A percentile compares a stretch with the other conserved stretches of the same genome.
phyloP scores from a whole-genome alignment of 169 alveolate species.

The Cryptosporidium parvum region DNA sequence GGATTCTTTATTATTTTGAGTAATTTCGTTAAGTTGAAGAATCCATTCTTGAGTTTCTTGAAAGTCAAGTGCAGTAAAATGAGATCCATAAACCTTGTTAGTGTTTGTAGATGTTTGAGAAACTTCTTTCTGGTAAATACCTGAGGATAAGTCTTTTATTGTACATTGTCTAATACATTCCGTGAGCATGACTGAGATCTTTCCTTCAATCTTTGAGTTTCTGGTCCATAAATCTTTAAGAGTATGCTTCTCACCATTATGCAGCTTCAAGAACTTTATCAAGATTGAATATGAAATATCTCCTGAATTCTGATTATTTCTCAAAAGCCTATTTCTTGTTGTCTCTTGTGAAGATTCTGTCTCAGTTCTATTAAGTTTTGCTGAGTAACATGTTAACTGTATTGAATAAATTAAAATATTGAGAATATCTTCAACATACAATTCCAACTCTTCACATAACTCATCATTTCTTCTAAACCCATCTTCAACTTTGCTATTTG shows the following conservation, averaged over 20 bases:
- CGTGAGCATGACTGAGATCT: slow-evolving; percentile 24
- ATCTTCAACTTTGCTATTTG: background rate
- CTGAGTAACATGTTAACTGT: slow-evolving; percentile 57
- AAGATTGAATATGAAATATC: slow-evolving; percentile 41
- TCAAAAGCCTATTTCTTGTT: background rate
- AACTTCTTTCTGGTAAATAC: background rate
- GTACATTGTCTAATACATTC: slow-evolving; percentile 74
- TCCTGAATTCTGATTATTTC: background rate
- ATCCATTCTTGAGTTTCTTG: slow-evolving; percentile 16
- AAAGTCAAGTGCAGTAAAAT: background rate
- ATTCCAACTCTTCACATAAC: slow-evolving; percentile 16
- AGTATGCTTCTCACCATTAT: slow-evolving; percentile 49
- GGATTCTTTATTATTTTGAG: background rate
- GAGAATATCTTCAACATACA: slow-evolving; percentile 49
- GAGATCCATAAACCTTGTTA: background rate
- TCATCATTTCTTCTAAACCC: background rate
- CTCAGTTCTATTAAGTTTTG: slow-evolving; percentile 11
- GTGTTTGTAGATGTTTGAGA: background rate
- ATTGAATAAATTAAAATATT: slow-evolving; percentile 32
- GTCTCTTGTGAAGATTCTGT: background rate
- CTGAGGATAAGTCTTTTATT: background rate
- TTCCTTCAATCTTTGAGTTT: slow-evolving; percentile 35
- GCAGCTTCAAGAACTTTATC: slow-evolving; percentile 11
- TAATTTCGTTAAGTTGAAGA: background rate
- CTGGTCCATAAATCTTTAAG: slow-evolving; percentile 59